Evolutionary conservation across 441 rosid species (phyloP).

Genomic region (Mallotus repandus): DNA sequence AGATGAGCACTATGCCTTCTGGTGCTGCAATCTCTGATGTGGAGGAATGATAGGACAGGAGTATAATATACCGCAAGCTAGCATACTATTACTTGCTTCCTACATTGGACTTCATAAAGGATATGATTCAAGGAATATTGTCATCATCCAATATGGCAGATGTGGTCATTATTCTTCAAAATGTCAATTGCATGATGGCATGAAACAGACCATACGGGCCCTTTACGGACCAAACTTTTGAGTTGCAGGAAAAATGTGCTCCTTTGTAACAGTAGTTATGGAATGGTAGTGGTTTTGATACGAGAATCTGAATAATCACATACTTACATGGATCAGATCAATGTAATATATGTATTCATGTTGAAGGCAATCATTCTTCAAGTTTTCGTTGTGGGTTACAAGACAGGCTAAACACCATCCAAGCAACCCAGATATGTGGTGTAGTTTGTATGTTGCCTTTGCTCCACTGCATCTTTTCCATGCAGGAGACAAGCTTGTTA

Average conservation of each 20-base stretch:
- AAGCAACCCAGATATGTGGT: no score
- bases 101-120: constrained; percentile 12
- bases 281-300: constrained; percentile 3
- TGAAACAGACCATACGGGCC: constrained; percentile 2
- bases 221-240: neutral
- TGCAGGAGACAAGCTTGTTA: neutral
- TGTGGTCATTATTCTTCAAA: neutral
- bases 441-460: no score
- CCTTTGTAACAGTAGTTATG: neutral
- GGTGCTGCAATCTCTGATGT: constrained; percentile 66
- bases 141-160: constrained; percentile 12
- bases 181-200: neutral
- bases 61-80: constrained; percentile 3
- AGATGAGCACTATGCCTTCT: constrained; percentile 86
- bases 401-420: no score
- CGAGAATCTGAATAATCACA: neutral
- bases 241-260: neutral
- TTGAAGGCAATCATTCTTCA: neutral
- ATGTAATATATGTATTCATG: constrained; percentile 7
- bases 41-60: neutral
- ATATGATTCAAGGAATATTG: neutral
- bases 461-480: neutral
- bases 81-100: constrained; percentile 11
- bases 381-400: neutral
- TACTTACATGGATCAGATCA: neutral